Conservation (phyloP, 2,329 filamentous ascomycete species). For the Colletotrichum somersetense region DNA sequence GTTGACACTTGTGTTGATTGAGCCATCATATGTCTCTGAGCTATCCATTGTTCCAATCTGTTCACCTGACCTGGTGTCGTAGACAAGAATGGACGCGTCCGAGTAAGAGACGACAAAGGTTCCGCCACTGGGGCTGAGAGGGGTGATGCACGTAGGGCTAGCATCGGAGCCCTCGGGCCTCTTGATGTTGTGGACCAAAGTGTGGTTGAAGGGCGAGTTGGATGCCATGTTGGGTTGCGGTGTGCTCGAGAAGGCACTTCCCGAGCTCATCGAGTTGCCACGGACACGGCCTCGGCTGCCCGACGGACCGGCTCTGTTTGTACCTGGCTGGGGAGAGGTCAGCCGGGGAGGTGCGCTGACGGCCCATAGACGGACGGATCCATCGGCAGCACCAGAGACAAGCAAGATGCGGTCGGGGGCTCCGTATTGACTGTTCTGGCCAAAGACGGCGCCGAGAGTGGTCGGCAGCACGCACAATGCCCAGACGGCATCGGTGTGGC, state of each 20-base stretch:
- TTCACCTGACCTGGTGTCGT: slow-evolving; percentile 91
- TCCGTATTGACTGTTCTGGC: slow-evolving; percentile 79
- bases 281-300: slow-evolving; percentile 79
- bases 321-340: slow-evolving; percentile 81
- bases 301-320: slow-evolving; percentile 66
- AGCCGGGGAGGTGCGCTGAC: slow-evolving; percentile 91
- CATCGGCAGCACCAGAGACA: slow-evolving; percentile 92
- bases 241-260: slow-evolving; percentile 89
- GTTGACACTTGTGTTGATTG: slow-evolving; percentile 83
- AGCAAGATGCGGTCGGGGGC: slow-evolving; percentile 87
- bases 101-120: slow-evolving; percentile 94
- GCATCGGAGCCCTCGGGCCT: slow-evolving; percentile 74
- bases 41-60: slow-evolving; percentile 94
- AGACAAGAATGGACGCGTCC: slow-evolving; percentile 90
- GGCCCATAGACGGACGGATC: slow-evolving; percentile 92
- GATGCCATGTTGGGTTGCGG: slow-evolving; percentile 91
- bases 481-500: slow-evolving; percentile 97
- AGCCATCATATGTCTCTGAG: slow-evolving; percentile 92
- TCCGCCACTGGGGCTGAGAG: slow-evolving; percentile 84
- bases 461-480: slow-evolving; percentile 91
- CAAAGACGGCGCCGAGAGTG: slow-evolving; percentile 84
- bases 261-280: slow-evolving; percentile 93
- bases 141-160: slow-evolving; percentile 92
- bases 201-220: slow-evolving; percentile 87
- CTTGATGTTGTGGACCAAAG: slow-evolving; percentile 87